Base-by-base conservation (phyloP, 768 basidiomycete species). In the Mycena polygramma region DNA sequence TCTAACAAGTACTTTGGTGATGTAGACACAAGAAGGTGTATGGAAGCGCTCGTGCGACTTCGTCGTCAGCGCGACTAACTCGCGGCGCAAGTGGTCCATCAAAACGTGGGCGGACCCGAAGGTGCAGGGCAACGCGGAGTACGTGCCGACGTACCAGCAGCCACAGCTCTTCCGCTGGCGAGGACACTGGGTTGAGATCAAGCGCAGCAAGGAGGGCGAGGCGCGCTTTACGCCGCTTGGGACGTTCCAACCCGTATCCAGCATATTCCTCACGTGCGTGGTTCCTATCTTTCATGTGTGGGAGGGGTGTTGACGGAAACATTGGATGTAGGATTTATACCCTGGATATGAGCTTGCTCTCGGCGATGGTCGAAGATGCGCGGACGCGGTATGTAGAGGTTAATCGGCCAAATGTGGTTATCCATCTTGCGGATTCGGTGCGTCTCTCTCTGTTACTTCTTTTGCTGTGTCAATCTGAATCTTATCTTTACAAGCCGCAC, bases 131-230 rank as follows among this genome's bases (percentile, higher is more conserved):
- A 77, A 81, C 62, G 83, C 82, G 0, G 84, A 86, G 49, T 86
- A 82, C 71, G 81, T 85, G 0, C 86, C 86, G 1, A 81, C 80
- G 0, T 85, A 82, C 63, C 76, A 80, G 26, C 70, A 66, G 2
- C 81, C 84, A 4, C 85, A 86, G 41, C 75, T 86, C 4, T 86
- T 86, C 70, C 74, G 80, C 49, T 86, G 83, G 83, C 80, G 79
- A 30, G 84, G 83, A 0, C 81, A 84, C 72, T 84, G 81, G 84
- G 69, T 82, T 41, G 81, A 85, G 70, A 80, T 84, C 22, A 74
- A 75, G 53, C 74, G 80, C 48, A 70, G 57, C 30, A 26, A 43
- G n/a, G 68, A 65, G 37, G 63, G 66, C 24, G 59, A 22, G 74
- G 65, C 39, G 24, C 45, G 49, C 54, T n/a, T 60, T 13, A 51